Evolutionary conservation across 2,329 filamentous ascomycete species (phyloP).

Genomic region (Macrophomina tecta): DNA sequence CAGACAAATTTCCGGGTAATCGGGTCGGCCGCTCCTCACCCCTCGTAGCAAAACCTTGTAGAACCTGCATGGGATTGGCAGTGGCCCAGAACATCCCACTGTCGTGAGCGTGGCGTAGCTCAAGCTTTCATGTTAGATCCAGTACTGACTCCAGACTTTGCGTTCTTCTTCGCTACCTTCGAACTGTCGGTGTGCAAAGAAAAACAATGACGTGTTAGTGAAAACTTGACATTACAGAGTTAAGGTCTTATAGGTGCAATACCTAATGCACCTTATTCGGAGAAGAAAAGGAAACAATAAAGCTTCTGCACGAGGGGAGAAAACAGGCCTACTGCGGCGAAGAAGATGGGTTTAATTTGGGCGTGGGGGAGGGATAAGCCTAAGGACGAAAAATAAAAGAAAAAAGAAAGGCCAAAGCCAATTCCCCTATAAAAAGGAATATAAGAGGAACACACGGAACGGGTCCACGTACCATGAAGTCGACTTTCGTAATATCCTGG

Average conservation of each 20-base stretch:
- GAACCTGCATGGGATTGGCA: neutral
- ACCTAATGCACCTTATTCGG: neutral
- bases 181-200: slow-evolving; percentile 55
- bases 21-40: slow-evolving; percentile 6
- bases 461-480: slow-evolving; percentile 65
- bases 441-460: neutral
- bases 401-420: neutral
- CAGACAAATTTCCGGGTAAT: slow-evolving; percentile 4
- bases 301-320: neutral
- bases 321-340: neutral
- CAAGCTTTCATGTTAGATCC: slow-evolving; percentile 58
- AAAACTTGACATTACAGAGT: neutral
- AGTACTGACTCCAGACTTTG: slow-evolving; percentile 76
- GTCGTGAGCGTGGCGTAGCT: neutral
- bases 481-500: slow-evolving; percentile 74
- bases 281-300: neutral
- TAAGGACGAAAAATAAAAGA: neutral
- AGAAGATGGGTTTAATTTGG: neutral
- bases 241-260: neutral
- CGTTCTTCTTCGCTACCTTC: slow-evolving; percentile 72
- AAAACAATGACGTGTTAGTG: neutral
- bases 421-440: neutral
- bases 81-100: neutral
- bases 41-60: neutral
- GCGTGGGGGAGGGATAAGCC: neutral